phyloP scores from a whole-genome alignment of 768 basidiomycete genomes.

The Jaapia argillacea region DNA sequence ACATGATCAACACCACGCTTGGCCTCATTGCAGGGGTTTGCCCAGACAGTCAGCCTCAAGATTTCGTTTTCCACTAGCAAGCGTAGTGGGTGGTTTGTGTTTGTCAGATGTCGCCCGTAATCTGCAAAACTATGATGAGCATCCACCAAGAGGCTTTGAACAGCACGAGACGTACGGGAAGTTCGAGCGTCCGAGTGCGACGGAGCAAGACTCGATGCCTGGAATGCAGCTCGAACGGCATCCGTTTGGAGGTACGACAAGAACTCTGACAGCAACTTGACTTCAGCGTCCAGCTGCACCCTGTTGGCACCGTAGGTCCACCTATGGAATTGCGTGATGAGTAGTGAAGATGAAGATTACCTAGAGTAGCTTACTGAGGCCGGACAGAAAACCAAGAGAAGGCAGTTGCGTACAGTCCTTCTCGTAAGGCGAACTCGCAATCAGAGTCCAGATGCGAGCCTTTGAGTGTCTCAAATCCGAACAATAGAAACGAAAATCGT shows the following conservation, averaged over 20 bases:
- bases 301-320: slow-evolving; percentile 97
- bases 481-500: slow-evolving; percentile 82
- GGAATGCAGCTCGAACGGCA: slow-evolving; percentile 43
- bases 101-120: slow-evolving; percentile 50
- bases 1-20: slow-evolving; percentile 56
- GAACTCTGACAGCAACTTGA: slow-evolving; percentile 82
- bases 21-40: slow-evolving; percentile 73
- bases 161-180: slow-evolving; percentile 19
- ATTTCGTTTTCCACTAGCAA: slow-evolving; percentile 89
- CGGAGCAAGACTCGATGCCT: slow-evolving; percentile 54
- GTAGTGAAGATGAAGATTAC: background rate
- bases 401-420: slow-evolving; percentile 68
- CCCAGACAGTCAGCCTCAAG: slow-evolving; percentile 79
- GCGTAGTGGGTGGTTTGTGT: slow-evolving; percentile 64
- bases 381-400: slow-evolving; percentile 90
- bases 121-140: slow-evolving; percentile 24
- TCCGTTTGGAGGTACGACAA: slow-evolving; percentile 69
- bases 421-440: slow-evolving; percentile 68
- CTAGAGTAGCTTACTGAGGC: slow-evolving; percentile 60
- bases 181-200: slow-evolving; percentile 25
- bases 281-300: slow-evolving; percentile 81
- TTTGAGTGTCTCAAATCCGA: slow-evolving; percentile 87
- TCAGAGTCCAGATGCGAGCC: slow-evolving; percentile 79
- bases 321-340: slow-evolving; percentile 28
- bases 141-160: slow-evolving; percentile 19